phyloP scores from a whole-genome alignment of 225 moss, liverwort and hornwort genomes.

The Polytrichum formosum region DNA sequence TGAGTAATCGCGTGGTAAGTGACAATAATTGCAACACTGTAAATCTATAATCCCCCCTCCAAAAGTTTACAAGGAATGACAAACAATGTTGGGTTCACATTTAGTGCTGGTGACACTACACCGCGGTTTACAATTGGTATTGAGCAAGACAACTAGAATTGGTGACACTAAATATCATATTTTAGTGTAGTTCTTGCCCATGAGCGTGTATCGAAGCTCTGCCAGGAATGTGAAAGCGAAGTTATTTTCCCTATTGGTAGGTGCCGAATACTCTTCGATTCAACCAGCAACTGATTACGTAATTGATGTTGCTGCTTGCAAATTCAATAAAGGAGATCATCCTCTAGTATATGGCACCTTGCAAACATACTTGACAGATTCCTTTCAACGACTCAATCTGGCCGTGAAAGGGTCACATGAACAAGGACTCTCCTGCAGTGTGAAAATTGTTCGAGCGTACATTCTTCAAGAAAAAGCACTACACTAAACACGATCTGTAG shows the following conservation, averaged over 20 bases:
- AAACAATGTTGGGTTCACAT: too few species aligned
- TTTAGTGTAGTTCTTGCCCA: slow-evolving; percentile 28
- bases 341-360: slow-evolving; percentile 76
- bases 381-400: slow-evolving; percentile 62
- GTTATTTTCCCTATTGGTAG: slow-evolving; percentile 60
- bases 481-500: too few species aligned
- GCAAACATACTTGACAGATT: slow-evolving; percentile 84
- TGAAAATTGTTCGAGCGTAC: slow-evolving; percentile 90
- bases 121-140: too few species aligned
- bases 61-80: too few species aligned
- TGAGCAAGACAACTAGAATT: too few species aligned
- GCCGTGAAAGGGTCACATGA: slow-evolving; percentile 46
- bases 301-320: slow-evolving; percentile 48
- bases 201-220: slow-evolving; percentile 61
- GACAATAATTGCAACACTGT: too few species aligned
- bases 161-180: too few species aligned
- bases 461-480: slow-evolving; percentile 70
- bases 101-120: too few species aligned
- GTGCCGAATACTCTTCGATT: slow-evolving; percentile 73
- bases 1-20: too few species aligned
- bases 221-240: slow-evolving; percentile 49
- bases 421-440: slow-evolving; percentile 56
- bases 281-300: slow-evolving; percentile 92
- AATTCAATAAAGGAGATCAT: slow-evolving; percentile 54
- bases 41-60: too few species aligned